Evolutionary conservation across 2,329 filamentous ascomycete species (phyloP).

Genomic region (Trichoderma pleuroti): DNA sequence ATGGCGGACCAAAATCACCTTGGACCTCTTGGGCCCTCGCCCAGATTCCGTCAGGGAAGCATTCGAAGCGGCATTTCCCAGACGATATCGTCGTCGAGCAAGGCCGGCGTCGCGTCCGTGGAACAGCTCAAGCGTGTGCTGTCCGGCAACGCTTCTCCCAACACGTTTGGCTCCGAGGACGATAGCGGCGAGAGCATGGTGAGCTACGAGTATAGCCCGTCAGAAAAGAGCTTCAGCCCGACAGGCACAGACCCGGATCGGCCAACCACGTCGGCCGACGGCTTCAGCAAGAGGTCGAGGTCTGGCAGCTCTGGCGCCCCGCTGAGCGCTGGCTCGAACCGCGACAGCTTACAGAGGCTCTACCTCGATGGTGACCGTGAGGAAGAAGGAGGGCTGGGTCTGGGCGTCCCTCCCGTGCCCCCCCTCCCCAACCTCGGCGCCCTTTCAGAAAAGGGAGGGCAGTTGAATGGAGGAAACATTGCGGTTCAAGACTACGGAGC

Average conservation of each 20-base stretch:
- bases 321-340: constrained; percentile 42
- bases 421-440: constrained; percentile 45
- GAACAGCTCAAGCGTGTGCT: constrained; percentile 62
- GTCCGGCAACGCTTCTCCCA: constrained; percentile 46
- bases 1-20: constrained; percentile 30
- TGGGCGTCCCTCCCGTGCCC: constrained; percentile 53
- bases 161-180: constrained; percentile 42
- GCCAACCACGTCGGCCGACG: constrained; percentile 30
- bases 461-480: constrained; percentile 27
- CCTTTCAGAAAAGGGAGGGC: constrained; percentile 30
- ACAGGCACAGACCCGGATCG: constrained; percentile 26
- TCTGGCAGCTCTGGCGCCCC: constrained; percentile 41
- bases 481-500: constrained; percentile 37
- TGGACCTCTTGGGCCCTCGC: constrained; percentile 34
- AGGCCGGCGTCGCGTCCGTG: constrained; percentile 55
- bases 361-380: constrained; percentile 28
- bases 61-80: constrained; percentile 50
- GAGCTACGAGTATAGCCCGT: constrained; percentile 65
- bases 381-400: constrained; percentile 24
- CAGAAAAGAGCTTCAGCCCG: constrained; percentile 61
- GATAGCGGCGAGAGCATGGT: constrained; percentile 66
- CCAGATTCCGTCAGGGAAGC: constrained; percentile 52
- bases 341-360: constrained; percentile 28
- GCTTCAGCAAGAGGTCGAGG: constrained; percentile 29
- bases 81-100: constrained; percentile 41